phyloP scores from a whole-genome alignment of 148 eudicot genomes.

The Chenopodium album region DNA sequence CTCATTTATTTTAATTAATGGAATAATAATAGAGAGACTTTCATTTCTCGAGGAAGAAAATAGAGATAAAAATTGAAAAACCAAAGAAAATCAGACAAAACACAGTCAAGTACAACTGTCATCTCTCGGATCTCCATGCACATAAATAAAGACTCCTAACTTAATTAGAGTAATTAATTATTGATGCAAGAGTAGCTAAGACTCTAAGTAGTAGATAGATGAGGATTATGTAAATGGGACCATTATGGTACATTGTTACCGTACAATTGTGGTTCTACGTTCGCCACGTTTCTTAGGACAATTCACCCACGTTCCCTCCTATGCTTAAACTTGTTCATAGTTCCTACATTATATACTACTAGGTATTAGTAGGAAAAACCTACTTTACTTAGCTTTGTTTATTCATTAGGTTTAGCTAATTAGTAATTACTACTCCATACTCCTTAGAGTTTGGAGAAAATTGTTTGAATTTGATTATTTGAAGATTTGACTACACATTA shows the following conservation, averaged over 20 bases:
- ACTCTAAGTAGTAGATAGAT: neutral
- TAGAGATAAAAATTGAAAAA: neutral
- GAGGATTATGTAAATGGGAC: neutral
- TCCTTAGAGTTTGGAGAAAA: too few relatives aligned
- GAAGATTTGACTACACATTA: too few relatives aligned
- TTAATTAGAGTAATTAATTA: too few relatives aligned
- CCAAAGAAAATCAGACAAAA: constrained; percentile 20
- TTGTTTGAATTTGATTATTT: too few relatives aligned
- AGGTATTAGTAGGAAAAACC: too few relatives aligned
- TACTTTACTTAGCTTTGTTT: too few relatives aligned
- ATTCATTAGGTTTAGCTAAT: too few relatives aligned
- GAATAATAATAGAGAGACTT: neutral
- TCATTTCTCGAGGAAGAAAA: neutral
- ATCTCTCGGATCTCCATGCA: constrained; percentile 27
- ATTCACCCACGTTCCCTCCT: constrained; percentile 7
- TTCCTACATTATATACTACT: neutral
- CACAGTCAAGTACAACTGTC: constrained; percentile 23
- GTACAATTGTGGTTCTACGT: constrained; percentile 22
- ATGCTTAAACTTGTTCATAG: neutral
- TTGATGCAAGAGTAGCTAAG: too few relatives aligned
- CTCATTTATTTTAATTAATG: neutral
- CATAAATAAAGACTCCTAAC: neutral
- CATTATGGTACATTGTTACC: constrained; percentile 13
- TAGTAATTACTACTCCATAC: too few relatives aligned
- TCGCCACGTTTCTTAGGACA: constrained; percentile 18